Base-by-base conservation (phyloP, 2,329 filamentous ascomycete species). In the Coniochaeta sp. region DNA sequence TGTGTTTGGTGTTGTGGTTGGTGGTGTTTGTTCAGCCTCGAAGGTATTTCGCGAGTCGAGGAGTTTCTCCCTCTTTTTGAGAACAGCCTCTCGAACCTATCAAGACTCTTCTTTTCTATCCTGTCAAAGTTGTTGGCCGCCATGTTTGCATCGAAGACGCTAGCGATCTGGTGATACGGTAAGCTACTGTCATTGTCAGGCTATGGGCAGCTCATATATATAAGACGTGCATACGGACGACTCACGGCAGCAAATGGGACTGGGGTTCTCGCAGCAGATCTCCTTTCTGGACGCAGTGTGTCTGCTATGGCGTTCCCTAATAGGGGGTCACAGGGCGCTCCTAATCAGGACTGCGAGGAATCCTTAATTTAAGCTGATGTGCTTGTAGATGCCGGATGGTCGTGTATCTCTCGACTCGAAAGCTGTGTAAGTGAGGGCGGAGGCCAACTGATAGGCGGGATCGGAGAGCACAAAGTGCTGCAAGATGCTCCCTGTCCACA, bases 31-130 rank as follows among this genome's bases (percentile, higher is more conserved):
- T 42, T 42, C 20, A 3, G 18, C 18, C 20, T 22, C 7, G 10
- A 14, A 26, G 4, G 3, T 5, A 16, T 4, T 16, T 26, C 47
- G 9, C 8, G 18, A 27, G 9, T 24, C 22, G 26, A 10, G 18
- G 59, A 42, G 14, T 54, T 57, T 32, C 61, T 54, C 55, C 61
- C 71, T 60, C 61, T 70, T 59, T 71, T 79, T 51, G 70, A 70
- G 61, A 82, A 81, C 56, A 81, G 68, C 58, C 69, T 71, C 65
- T 81, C 78, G 42, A 82, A 63, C 52, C 58, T 67, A 55, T 69
- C 61, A 13, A 82, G 78, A 57, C 79, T 69, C 60, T 69, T 72
- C 65, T n/a, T n/a, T n/a, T 82, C 78, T 30, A 82, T 63, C 54
- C 58, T 68, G 51, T 76, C 76, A 40, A 79, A 66, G 12, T 75